phyloP scores from a whole-genome alignment of 1,284 basidiomycete species.

The Marasmius sp. region DNA sequence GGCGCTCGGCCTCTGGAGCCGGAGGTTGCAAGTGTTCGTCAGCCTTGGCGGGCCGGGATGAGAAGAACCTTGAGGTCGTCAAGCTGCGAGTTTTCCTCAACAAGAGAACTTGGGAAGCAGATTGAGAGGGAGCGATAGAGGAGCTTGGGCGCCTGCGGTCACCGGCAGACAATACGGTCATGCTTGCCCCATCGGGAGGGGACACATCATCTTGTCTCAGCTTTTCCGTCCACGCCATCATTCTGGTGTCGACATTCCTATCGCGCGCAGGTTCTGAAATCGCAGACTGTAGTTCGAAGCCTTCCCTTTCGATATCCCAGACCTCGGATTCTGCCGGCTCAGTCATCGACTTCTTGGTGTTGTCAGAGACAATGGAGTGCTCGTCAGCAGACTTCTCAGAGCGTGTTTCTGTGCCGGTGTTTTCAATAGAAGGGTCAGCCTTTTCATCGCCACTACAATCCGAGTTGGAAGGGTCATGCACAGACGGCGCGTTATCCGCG shows the following conservation, averaged over 20 bases:
- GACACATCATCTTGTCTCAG: neutral
- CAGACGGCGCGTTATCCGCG: neutral
- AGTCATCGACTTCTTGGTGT: neutral
- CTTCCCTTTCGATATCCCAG: slow-evolving; percentile 67
- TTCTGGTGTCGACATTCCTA: slow-evolving; percentile 6
- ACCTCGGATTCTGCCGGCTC: slow-evolving; percentile 43
- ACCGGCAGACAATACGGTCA: neutral
- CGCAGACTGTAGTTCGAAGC: slow-evolving; percentile 22
- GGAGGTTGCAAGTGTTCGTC: slow-evolving; percentile 1
- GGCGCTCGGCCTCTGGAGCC: neutral
- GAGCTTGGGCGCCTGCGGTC: slow-evolving; percentile 20
- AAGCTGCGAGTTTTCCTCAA: slow-evolving; percentile 6
- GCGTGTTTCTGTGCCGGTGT: neutral
- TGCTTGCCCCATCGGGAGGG: neutral
- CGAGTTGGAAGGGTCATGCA: neutral
- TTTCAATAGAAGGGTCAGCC: neutral
- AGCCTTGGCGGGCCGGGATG: slow-evolving; percentile 4
- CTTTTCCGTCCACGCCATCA: slow-evolving; percentile 10
- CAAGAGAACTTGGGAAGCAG: slow-evolving; percentile 43
- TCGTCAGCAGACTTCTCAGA: neutral
- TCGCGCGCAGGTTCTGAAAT: slow-evolving; percentile 12
- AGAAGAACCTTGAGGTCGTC: neutral
- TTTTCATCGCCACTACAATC: neutral
- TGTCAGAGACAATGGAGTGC: neutral
- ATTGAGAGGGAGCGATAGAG: slow-evolving; percentile 54